phyloP scores from a whole-genome alignment of 1,284 basidiomycete genomes.

The Salmacisia buchloeana region DNA sequence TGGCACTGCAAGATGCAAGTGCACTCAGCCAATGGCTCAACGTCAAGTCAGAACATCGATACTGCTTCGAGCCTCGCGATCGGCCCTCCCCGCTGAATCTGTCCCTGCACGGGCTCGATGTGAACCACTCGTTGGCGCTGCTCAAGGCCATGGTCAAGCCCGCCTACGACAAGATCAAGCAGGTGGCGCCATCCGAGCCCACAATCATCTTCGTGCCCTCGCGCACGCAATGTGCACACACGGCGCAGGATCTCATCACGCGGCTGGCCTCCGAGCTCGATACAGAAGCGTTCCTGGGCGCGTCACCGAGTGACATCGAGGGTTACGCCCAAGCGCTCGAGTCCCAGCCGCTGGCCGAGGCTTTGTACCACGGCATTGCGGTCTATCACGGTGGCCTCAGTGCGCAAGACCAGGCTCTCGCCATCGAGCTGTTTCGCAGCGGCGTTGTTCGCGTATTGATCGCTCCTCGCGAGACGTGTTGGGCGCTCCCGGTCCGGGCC shows the following conservation, averaged over 20 bases:
- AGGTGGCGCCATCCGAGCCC: slow-evolving; percentile 56
- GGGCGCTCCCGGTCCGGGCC: slow-evolving; percentile 76
- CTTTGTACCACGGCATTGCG: slow-evolving; percentile 80
- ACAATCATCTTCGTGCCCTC: slow-evolving; percentile 89
- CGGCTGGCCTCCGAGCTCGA: slow-evolving; percentile 72
- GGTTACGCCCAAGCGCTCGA: slow-evolving; percentile 61
- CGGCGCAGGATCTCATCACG: slow-evolving; percentile 79
- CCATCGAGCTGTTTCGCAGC: slow-evolving; percentile 76
- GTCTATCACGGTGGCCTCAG: slow-evolving; percentile 73
- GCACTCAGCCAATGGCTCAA: slow-evolving; percentile 79
- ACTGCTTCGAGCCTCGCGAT: slow-evolving; percentile 75
- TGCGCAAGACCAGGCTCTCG: slow-evolving; percentile 66
- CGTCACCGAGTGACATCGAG: slow-evolving; percentile 61
- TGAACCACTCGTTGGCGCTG: slow-evolving; percentile 76
- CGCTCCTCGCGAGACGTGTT: slow-evolving; percentile 74
- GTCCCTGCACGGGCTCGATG: slow-evolving; percentile 72
- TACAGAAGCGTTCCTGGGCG: slow-evolving; percentile 62
- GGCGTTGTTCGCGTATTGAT: slow-evolving; percentile 77
- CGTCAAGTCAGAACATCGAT: slow-evolving; percentile 61
- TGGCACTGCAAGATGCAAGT: slow-evolving; percentile 71
- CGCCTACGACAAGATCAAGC: slow-evolving; percentile 59
- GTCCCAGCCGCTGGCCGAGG: slow-evolving; percentile 66
- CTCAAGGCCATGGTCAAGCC: slow-evolving; percentile 92
- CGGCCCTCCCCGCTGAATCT: slow-evolving; percentile 73
- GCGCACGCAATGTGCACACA: slow-evolving; percentile 67